A percentile compares a stretch with the other conserved stretches of the same genome.
These are phyloP conservation scores for Phytophthora tentaculata DNA, from an alignment of 352 stramenopile species.

Conservation along the genomic window DNA sequence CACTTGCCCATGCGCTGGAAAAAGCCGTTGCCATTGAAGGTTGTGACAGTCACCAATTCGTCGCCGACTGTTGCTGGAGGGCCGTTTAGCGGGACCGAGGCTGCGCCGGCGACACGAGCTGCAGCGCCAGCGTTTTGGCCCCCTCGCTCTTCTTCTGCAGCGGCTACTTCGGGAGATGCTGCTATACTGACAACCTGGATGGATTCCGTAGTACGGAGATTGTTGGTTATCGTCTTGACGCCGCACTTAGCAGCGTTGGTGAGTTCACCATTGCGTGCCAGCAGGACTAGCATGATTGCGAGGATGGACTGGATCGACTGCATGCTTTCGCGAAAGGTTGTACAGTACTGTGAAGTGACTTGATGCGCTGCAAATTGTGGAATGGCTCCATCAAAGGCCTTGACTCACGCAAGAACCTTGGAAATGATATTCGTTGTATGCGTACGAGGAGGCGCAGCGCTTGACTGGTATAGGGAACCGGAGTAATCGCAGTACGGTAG, in stretches of 20 bases:
- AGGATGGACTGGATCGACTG: slow-evolving; percentile 10
- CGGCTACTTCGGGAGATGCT: not conserved
- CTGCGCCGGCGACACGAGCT: not conserved
- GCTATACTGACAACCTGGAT: not conserved
- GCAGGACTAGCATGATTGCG: slow-evolving; percentile 7
- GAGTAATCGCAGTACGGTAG: not conserved
- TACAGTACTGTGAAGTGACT: not conserved
- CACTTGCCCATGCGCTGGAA: slow-evolving; percentile 15
- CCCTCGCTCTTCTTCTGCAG: slow-evolving; percentile 13
- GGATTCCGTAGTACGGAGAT: not conserved
- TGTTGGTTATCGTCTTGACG: slow-evolving; percentile 5
- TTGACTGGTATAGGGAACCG: not conserved
- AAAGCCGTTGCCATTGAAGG: slow-evolving; percentile 13
- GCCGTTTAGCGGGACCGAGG: slow-evolving; percentile 5
- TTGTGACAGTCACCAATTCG: slow-evolving; percentile 14
- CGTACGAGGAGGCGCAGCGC: too few species aligned
- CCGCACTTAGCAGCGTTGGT: slow-evolving; percentile 8
- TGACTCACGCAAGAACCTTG: not conserved
- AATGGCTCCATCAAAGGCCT: slow-evolving; percentile 1
- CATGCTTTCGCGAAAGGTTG: slow-evolving; percentile 10
- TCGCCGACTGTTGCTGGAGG: not conserved
- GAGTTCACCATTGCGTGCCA: slow-evolving; percentile 1
- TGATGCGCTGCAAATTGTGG: slow-evolving; percentile 16
- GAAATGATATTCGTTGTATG: not conserved
- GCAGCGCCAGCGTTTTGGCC: not conserved